Evolutionary conservation across 306 rosid species (phyloP).

Genomic region (Vicia sativa): DNA sequence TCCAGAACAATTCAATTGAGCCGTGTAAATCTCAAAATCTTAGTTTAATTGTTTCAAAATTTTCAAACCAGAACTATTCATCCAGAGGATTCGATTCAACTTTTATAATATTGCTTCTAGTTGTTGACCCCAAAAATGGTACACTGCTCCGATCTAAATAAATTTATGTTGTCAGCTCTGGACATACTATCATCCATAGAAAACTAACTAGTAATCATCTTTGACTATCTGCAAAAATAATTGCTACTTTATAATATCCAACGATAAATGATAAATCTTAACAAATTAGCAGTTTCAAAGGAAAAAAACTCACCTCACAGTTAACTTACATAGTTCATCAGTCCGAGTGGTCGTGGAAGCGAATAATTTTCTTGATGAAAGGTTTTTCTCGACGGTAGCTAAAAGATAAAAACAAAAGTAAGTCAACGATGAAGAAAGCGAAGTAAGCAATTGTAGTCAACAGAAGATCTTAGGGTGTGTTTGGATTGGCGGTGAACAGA

Average conservation of each 20-base stretch:
- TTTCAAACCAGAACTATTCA: too few relatives aligned
- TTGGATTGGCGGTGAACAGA: too few relatives aligned
- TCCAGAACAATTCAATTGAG: too few relatives aligned
- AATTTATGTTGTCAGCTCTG: conserved; percentile 9
- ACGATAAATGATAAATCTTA: conserved; percentile 18
- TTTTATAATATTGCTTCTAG: too few relatives aligned
- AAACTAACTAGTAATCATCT: neutral
- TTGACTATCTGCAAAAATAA: conserved; percentile 29
- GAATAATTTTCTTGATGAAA: conserved; percentile 67
- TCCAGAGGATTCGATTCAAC: too few relatives aligned
- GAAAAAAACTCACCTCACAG: conserved; percentile 31
- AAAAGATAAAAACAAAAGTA: conserved; percentile 8
- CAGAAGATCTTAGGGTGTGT: conserved; percentile 26
- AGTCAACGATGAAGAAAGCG: neutral
- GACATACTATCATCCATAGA: too few relatives aligned
- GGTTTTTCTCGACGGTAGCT: conserved; percentile 71
- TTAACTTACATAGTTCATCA: conserved; percentile 44
- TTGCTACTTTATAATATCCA: conserved; percentile 15
- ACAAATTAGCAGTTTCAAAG: conserved; percentile 25
- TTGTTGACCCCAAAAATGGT: too few relatives aligned
- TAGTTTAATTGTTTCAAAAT: too few relatives aligned
- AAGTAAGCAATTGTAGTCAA: conserved; percentile 23
- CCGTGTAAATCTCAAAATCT: too few relatives aligned
- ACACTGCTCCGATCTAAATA: too few relatives aligned
- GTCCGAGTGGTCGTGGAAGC: conserved; percentile 71